A percentile compares a stretch with the other conserved stretches of the same genome.
Evolutionary conservation across 129 eudicot genomes (phyloP).

Genomic region (Pseudognaphalium luteoalbum): DNA sequence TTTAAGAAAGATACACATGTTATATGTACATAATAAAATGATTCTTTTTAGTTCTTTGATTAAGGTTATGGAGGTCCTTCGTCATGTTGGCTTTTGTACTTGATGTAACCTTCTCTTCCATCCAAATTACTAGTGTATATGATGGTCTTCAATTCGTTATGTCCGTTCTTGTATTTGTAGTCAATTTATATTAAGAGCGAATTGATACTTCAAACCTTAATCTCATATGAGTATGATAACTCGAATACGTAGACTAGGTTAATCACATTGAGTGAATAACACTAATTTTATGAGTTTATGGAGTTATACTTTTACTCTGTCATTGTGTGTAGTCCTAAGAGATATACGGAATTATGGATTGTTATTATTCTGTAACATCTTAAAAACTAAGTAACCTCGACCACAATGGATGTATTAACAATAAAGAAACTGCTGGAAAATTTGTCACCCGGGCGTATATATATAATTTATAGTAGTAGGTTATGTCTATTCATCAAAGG

Average conservation of each 20-base stretch:
- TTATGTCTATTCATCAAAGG: too few relatives aligned
- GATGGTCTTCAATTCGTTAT: neutral
- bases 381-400: neutral
- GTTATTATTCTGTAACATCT: neutral
- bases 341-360: neutral
- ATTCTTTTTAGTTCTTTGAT: constrained; percentile 16
- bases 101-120: constrained; percentile 17
- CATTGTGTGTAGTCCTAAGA: neutral
- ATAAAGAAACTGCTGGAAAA: neutral
- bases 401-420: neutral
- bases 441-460: too few relatives aligned
- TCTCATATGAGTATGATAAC: too few relatives aligned
- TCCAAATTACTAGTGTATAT: neutral
- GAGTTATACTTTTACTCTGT: too few relatives aligned
- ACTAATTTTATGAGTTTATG: too few relatives aligned
- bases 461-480: too few relatives aligned
- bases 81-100: constrained; percentile 17
- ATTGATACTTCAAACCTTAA: neutral
- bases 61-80: constrained; percentile 4
- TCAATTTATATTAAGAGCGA: neutral
- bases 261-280: too few relatives aligned
- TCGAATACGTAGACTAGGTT: too few relatives aligned
- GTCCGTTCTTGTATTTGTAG: too few relatives aligned
- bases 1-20: constrained; percentile 24
- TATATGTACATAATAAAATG: constrained; percentile 17